Evolutionary conservation across 2,329 filamentous ascomycete genomes (phyloP), one percentile per base, ranked within the genome.

Genomic region (Neofusicoccum cordaticola): DNA sequence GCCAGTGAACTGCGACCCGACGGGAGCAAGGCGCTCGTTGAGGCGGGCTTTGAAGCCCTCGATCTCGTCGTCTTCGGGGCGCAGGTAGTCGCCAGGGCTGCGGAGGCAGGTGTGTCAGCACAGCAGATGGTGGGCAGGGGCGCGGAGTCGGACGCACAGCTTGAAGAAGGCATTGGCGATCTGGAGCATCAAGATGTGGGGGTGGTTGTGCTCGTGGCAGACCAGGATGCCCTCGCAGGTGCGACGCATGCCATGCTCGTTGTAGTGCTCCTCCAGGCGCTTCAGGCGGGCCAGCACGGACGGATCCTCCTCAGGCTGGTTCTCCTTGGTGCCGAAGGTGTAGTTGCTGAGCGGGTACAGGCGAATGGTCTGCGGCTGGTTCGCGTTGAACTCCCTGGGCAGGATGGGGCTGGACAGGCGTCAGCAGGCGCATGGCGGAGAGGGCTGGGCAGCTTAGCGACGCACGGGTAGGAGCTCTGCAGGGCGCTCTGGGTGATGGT

Each of bases 91-190:
- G 66, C 95, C 95, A 0, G 95, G 95, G 57, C 87, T 88, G 67
- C 6, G 27, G 27, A 7, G 27, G 27, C 27, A 31, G 27, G 39
- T 31, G 15, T 19, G 27, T 52, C 48, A 31, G 34, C 34, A 19
- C 22, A 12, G 5, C 6, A 7, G 35, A 17, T 12, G 3, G 13
- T 5, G 22, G 11, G 27, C 12, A 27, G 11, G 22, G 19, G 13
- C 15, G n/a, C 34, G 3, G 62, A 13, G 11, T 2, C 2, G 8
- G 11, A 74, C 82, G 15, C 79, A 88, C 77, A 99, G 86, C 82
- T 99, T 99, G 84, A 99, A 99, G 82, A 99, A 99, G 27, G 95
- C 94, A 78, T 99, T 99, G 62, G 95, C 95, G 73, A 99, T 99
- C 84, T 99, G 95, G 68, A 99, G 85, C 95, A 99, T 98, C 70